A percentile compares a stretch with the other conserved stretches of the same genome.
Evolutionary conservation across 345 rosid genomes (phyloP).

Genomic region (Iberis pinnata): DNA sequence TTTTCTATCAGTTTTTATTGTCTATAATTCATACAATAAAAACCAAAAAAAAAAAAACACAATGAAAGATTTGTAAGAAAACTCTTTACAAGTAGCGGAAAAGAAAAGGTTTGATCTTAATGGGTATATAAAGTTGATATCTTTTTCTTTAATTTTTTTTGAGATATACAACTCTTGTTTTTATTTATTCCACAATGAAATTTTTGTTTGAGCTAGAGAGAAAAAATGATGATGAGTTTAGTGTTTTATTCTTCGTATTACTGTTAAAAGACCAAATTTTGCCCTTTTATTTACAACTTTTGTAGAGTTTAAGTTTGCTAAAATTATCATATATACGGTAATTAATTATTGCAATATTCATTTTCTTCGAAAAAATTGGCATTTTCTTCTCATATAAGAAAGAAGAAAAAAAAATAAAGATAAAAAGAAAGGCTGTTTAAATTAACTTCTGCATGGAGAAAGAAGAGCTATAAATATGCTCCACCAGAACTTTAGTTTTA

Average conservation of each 20-base stretch:
- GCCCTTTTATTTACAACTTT: slow-evolving; percentile 10
- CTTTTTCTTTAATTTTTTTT: slow-evolving; percentile 23
- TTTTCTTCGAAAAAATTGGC: slow-evolving; percentile 5
- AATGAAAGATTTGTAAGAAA: slow-evolving; percentile 11
- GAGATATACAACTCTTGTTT: slow-evolving; percentile 18
- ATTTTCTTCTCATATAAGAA: neutral
- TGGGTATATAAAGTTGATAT: slow-evolving; percentile 20
- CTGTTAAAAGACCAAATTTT: neutral
- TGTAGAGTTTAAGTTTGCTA: slow-evolving; percentile 7
- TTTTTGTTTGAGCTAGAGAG: neutral
- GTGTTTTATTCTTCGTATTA: slow-evolving; percentile 4
- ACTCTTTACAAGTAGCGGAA: slow-evolving; percentile 5
- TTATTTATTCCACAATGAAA: slow-evolving; percentile 17
- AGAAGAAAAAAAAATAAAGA: slow-evolving; percentile 9
- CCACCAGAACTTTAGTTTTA: slow-evolving; percentile 24
- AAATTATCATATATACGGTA: neutral
- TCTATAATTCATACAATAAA: slow-evolving; percentile 13
- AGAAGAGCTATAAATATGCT: slow-evolving; percentile 35
- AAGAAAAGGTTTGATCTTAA: slow-evolving; percentile 9
- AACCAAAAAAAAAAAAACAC: neutral
- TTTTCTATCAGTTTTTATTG: neutral
- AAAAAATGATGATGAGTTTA: neutral
- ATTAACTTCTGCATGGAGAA: slow-evolving; percentile 29
- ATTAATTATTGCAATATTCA: neutral
- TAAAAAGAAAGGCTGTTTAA: slow-evolving; percentile 25